Evolutionary conservation across 2,329 filamentous ascomycete genomes (phyloP), one percentile per base, ranked within the genome.

Genomic region (Fusarium protoensiforme): DNA sequence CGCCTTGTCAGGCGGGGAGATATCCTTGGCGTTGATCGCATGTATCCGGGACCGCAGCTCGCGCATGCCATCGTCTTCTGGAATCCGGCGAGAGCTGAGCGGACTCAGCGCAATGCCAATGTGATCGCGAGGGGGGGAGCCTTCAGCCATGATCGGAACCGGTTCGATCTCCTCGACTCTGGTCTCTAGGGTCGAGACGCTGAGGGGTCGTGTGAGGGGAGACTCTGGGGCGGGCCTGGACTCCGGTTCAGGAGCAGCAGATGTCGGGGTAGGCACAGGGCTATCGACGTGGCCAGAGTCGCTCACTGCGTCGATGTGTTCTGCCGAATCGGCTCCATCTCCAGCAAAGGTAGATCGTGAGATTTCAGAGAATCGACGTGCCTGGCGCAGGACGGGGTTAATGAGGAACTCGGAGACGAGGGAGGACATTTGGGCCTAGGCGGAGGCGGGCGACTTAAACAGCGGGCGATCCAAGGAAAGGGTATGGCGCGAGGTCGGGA

Each of bases 11-110:
- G 85, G 80, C 48, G 87, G 85, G 5, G 88, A 81, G 56, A 91
- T 85, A 27, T 90, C 85, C 73, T 87, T 86, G 29, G 88, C 85
- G 79, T 94, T 92, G 69, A 96, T 92, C 24, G 85, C 85, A 67
- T 92, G 87, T 73, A 96, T 94, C 70, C 89, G 90, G 72, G 84
- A 87, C 76, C 94, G 87, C 75, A 96, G 81, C 63, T 84, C 82
- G 20, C 88, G 86, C 92, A 94, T 95, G 51, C 94, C 94, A 85
- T 96, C 94, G 78, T 96, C 92, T 78, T 92, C 94, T 1, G 93
- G 93, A 43, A 94, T 82, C 41, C 76, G 80, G 16, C 78, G 80
- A 56, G 74, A 77, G 66, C 77, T 80, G 62, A 67, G 72, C 10
- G 80, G 77, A 46, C 77, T 78, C 65, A 79, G 62, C 13, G 79